A percentile compares a stretch with the other conserved stretches of the same genome.
Conservation (phyloP, 352 stramenopile species). For the Phytophthora sp. region DNA sequence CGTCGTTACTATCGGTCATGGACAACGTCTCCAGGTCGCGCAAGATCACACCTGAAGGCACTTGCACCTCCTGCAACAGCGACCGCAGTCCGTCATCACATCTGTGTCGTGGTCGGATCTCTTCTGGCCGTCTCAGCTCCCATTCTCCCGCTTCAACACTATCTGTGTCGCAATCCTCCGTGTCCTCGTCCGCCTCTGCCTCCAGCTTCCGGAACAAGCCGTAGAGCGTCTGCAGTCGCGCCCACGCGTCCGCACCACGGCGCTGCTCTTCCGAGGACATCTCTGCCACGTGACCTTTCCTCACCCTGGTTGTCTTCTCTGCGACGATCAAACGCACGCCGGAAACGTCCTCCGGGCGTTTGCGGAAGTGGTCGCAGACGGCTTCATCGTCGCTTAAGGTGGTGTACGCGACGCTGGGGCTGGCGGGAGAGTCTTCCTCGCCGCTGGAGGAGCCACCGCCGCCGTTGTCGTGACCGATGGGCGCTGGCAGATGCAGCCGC, state of each 20-base stretch:
- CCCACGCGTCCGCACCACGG: slow-evolving; percentile 59
- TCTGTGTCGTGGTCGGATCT: slow-evolving; percentile 15
- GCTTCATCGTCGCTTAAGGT: slow-evolving; percentile 35
- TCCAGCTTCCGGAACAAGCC: slow-evolving; percentile 58
- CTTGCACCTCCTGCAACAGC: slow-evolving; percentile 47
- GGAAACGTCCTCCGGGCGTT: slow-evolving; percentile 37
- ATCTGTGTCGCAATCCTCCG: slow-evolving; percentile 33
- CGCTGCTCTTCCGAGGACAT: slow-evolving; percentile 53
- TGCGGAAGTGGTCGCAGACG: slow-evolving; percentile 38
- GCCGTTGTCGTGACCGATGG: slow-evolving; percentile 65
- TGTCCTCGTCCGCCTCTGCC: slow-evolving; percentile 20
- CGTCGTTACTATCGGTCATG: slow-evolving; percentile 20
- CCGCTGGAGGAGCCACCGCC: slow-evolving; percentile 36
- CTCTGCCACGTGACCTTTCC: slow-evolving; percentile 35
- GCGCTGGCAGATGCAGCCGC: slow-evolving; percentile 62
- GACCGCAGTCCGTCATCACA: slow-evolving; percentile 58
- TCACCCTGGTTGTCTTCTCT: slow-evolving; percentile 1
- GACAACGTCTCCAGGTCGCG: slow-evolving; percentile 61
- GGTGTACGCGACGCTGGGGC: slow-evolving; percentile 58
- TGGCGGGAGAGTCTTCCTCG: slow-evolving; percentile 25
- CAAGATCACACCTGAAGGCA: slow-evolving; percentile 49
- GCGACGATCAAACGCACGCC: slow-evolving; percentile 29
- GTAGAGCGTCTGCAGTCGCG: slow-evolving; percentile 64
- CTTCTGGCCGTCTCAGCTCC: not conserved
- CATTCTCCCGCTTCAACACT: slow-evolving; percentile 9